phyloP scores from a whole-genome alignment of 441 rosid species.

The Omphalea diandra region DNA sequence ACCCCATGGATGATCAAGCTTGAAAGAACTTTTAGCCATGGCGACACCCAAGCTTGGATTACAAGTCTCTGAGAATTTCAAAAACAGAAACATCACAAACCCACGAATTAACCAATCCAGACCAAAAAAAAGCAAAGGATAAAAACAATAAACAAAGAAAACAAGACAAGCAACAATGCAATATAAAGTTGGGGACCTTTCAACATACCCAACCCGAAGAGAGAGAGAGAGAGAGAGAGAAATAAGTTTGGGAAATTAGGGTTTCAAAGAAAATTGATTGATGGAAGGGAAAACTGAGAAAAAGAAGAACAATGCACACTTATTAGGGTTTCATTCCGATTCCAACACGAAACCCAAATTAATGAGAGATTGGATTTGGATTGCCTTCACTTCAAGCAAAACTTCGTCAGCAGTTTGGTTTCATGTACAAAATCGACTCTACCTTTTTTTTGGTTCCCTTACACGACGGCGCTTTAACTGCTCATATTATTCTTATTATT shows the following conservation, averaged over 20 bases:
- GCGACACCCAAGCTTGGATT: conserved; percentile 26
- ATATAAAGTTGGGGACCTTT: conserved; percentile 16
- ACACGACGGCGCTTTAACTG: too few relatives aligned
- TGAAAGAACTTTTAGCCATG: conserved; percentile 67
- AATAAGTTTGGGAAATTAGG: conserved; percentile 15
- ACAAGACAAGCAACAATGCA: conserved; percentile 13
- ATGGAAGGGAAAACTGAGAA: background rate
- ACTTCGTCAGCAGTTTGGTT: conserved; percentile 10
- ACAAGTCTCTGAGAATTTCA: conserved; percentile 51
- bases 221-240: background rate
- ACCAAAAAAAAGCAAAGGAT: background rate
- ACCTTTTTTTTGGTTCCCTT: too few relatives aligned
- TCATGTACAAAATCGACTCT: too few relatives aligned
- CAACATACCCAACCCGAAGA: conserved; percentile 44
- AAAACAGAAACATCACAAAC: conserved; percentile 47
- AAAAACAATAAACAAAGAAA: conserved; percentile 17
- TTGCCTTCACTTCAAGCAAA: conserved; percentile 28
- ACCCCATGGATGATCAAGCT: conserved; percentile 70
- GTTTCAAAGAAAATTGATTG: conserved; percentile 18
- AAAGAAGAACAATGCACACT: conserved; percentile 16
- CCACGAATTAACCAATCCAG: conserved; percentile 8
- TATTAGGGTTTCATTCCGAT: conserved; percentile 23
- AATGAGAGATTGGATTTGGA: background rate
- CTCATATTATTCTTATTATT: too few relatives aligned
- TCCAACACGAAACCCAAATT: conserved; percentile 35